Conservation (phyloP, 345 rosid genomes). For the Populus ilicifolia region DNA sequence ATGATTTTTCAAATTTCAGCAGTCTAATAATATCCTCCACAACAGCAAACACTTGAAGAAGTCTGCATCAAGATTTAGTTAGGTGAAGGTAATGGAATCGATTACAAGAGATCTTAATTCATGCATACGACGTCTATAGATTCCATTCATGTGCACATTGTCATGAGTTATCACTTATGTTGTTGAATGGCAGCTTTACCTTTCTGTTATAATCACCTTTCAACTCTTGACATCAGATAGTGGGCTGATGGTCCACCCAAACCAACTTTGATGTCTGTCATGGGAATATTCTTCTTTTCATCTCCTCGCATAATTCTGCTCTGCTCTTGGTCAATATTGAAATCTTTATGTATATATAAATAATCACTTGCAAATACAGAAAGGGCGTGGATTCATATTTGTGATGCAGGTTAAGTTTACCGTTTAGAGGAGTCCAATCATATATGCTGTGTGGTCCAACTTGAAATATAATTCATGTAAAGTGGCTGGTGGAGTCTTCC, state of each 20-base stretch:
- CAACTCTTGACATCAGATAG: constrained; percentile 1
- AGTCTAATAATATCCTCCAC: constrained; percentile 12
- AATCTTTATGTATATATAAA: not conserved
- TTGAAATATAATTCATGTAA: constrained; percentile 13
- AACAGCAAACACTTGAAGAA: not conserved
- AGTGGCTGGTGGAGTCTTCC: constrained; percentile 9
- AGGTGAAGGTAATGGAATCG: not conserved
- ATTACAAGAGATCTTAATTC: not conserved
- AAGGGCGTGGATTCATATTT: not conserved
- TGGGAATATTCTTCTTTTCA: not conserved
- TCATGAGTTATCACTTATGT: not conserved
- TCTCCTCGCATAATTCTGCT: not conserved
- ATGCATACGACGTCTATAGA: not conserved
- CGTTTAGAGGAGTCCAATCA: not conserved
- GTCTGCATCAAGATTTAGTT: constrained; percentile 9
- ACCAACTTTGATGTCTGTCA: not conserved
- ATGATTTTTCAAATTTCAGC: constrained; percentile 8
- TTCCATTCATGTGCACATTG: not conserved
- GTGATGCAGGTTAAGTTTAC: not conserved
- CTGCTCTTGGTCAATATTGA: not conserved
- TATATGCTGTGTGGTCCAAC: constrained; percentile 17
- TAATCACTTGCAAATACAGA: not conserved
- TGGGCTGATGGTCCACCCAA: constrained; percentile 39
- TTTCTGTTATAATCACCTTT: not conserved
- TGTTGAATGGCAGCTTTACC: not conserved